Base-by-base conservation (phyloP, 805 yeast genomes). In the Diddensiella santjacobensis region DNA sequence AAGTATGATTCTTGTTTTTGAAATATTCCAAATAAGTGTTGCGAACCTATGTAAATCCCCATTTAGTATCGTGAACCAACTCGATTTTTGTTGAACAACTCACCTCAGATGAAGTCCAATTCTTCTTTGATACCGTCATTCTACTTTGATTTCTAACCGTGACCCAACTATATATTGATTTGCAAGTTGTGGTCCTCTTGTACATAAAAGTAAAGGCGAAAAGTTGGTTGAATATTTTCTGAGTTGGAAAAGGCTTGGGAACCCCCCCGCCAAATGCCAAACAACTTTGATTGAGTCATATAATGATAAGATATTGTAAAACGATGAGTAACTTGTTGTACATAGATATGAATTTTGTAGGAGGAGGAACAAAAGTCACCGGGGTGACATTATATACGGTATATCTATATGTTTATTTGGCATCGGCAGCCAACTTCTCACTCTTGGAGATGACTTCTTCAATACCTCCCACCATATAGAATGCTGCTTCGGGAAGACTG, bases 381-480 rank as follows among this genome's bases (percentile, higher is more conserved):
- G 13, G 13, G 31, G 8, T 8, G 38, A 35, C 38, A 35, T 35
- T 35, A 35, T 35, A 35, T 35, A 35, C 38, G 15, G 10, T 6
- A 35, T 35, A 13, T 35, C 15, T 35, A 13, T 35, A 8, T 35
- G 38, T 35, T 48, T 51, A 51, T 30, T 40, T 36, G 31, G 52
- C 26, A 39, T 52, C 55, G 29, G 55, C 36, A 75, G 98, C 98
- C 73, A 93, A 76, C 81, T 91, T 90, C 79, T 93, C 98, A 71
- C 97, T 98, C 84, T 93, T 93, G 71, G 97, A 95, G 72, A 89
- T 75, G 66, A 83, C 99, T 76, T 93, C 99, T 73, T 90, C 97
- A 69, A 93, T 90, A 80, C 96, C 96, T 80, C 99, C 99, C 76
- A 93, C 99, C 99, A 93, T 93, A 78, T 93, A 93, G 95, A 93